phyloP scores from a whole-genome alignment of 2,329 filamentous ascomycete genomes.

The Bipolaris bicolor region DNA sequence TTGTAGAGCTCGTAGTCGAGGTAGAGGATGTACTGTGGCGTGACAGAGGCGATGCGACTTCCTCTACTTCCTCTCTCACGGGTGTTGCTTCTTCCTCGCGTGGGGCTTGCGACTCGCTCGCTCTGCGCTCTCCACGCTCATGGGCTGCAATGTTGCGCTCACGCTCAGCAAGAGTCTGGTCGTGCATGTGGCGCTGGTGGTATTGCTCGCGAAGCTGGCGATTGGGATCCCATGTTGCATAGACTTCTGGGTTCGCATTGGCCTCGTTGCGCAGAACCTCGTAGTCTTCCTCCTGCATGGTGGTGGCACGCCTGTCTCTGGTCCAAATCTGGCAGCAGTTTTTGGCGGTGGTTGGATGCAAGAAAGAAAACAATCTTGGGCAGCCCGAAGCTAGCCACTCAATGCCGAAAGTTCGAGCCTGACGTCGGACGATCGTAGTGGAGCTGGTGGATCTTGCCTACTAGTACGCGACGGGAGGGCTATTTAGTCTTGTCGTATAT shows the following conservation, averaged over 20 bases:
- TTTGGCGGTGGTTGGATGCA: neutral
- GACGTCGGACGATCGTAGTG: constrained; percentile 15
- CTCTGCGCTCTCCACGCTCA: constrained; percentile 12
- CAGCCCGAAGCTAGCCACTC: neutral
- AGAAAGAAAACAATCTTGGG: constrained; percentile 3
- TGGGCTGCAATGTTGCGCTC: constrained; percentile 10
- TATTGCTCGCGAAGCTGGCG: constrained; percentile 36
- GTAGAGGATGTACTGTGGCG: constrained; percentile 32
- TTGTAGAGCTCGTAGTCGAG: constrained; percentile 27
- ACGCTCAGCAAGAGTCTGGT: constrained; percentile 23
- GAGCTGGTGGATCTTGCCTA: constrained; percentile 8
- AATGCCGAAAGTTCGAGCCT: constrained; percentile 7
- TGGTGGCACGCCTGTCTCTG: constrained; percentile 3
- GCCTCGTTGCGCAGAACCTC: constrained; percentile 38
- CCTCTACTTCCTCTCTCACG: constrained; percentile 19
- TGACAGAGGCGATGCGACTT: constrained; percentile 30
- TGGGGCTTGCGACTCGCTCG: constrained; percentile 9
- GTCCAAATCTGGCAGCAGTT: neutral
- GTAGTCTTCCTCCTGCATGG: constrained; percentile 43
- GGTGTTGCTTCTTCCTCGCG: constrained; percentile 19
- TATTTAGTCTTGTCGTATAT: constrained; percentile 7
- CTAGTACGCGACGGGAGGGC: constrained; percentile 7
- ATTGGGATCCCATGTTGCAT: constrained; percentile 39
- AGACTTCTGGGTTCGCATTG: constrained; percentile 35
- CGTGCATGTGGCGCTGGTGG: constrained; percentile 25